Evolutionary conservation across 768 basidiomycete genomes (phyloP), one percentile per base, ranked within the genome.

Genomic region (Agaricus sinodeliciosus): DNA sequence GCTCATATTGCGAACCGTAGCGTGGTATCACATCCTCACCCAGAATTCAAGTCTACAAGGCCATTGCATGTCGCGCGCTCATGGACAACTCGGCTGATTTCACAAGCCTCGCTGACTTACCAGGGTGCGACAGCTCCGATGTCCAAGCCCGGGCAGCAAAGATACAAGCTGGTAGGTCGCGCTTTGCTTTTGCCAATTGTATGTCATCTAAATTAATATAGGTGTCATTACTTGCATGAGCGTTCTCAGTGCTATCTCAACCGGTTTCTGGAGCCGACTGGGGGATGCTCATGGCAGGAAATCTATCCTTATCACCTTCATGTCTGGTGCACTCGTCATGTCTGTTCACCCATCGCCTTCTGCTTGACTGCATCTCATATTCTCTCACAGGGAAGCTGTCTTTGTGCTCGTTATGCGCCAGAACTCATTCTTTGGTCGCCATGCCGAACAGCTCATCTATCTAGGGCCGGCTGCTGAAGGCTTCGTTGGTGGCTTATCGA

Each of bases 221-320:
- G 78, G 81, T 46, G 81, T 94, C 66, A 84, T 84, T 2, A 82
- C 87, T 9, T 77, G 77, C 8, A 87, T 88, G 82, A 91, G 89
- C 48, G 63, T 80, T 6, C 73, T 96, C 37, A 87, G 88, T 48
- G 89, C 90, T 0, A 69, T 90, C 43, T 89, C 87, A 3, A 90
- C 90, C 0, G 90, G 87, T 0, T 88, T 85, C 70, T 96, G 93
- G 93, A 89, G 89, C 48, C 78, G 82, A 45, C 79, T 84, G 39
- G 85, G 88, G 9, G 92, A 94, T 64, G 68, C 74, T 8, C 70
- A 83, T 57, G 93, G 93, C 9, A 77, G 93, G 34, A 92, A 85
- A 44, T 78, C 77, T 22, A 79, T 94, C 41, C 78, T 94, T 52
- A 78, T 79, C 2, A 65, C 81, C 13, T 78, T 85, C 35, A 73